phyloP scores from a whole-genome alignment of 768 basidiomycete genomes.

The Tulasnella sp. region DNA sequence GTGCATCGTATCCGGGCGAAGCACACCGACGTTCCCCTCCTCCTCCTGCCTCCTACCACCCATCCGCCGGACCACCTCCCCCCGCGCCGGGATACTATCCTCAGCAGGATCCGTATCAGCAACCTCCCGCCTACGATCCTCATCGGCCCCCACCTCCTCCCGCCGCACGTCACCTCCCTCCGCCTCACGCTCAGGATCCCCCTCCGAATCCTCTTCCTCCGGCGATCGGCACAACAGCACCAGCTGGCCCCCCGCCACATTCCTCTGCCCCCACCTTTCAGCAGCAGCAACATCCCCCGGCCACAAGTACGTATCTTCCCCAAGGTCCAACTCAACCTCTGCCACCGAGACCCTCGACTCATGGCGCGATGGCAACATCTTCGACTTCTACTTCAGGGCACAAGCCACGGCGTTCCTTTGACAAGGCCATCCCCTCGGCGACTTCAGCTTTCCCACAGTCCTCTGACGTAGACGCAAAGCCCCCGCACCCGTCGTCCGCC shows the following conservation, averaged over 20 bases:
- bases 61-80: constrained; percentile 2
- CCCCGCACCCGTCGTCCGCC: neutral
- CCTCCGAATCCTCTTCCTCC: neutral
- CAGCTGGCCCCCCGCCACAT: neutral
- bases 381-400: constrained; percentile 20
- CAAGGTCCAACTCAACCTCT: neutral
- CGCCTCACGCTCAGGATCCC: constrained; percentile 16
- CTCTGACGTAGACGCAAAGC: neutral
- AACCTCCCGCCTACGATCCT: neutral
- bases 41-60: neutral
- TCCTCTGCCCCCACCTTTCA: neutral
- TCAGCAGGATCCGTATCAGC: constrained; percentile 3
- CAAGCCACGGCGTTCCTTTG: constrained; percentile 21
- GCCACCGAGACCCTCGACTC: constrained; percentile 2
- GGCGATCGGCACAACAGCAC: constrained; percentile 5
- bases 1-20: constrained; percentile 5
- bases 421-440: constrained; percentile 18
- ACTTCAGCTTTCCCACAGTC: constrained; percentile 6
- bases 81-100: neutral
- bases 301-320: neutral
- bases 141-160: constrained; percentile 3
- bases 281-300: neutral
- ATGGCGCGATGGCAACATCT: neutral
- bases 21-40: constrained; percentile 19
- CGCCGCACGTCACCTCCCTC: constrained; percentile 23